These are phyloP conservation scores for Pyrenophora teres DNA, from an alignment of 2,329 filamentous ascomycete genomes.

Conservation along the genomic window DNA sequence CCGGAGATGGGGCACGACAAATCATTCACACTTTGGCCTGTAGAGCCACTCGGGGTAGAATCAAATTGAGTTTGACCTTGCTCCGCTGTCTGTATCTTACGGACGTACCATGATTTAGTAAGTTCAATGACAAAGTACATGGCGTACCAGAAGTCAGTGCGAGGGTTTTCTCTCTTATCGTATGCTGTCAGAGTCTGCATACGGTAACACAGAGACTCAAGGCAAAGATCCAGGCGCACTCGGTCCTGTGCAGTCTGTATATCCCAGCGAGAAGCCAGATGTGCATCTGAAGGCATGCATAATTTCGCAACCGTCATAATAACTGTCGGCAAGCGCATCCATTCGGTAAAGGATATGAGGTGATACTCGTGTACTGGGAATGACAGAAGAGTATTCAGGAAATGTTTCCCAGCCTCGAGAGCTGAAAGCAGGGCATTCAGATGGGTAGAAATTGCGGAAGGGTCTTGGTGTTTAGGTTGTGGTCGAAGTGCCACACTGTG, in stretches of 20 bases:
- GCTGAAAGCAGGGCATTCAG: conserved; percentile 32
- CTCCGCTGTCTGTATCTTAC: conserved; percentile 24
- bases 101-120: conserved; percentile 37
- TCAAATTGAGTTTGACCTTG: conserved; percentile 2
- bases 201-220: conserved; percentile 42
- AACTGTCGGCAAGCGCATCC: conserved; percentile 39
- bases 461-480: not conserved
- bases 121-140: conserved; percentile 39
- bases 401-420: conserved; percentile 67
- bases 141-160: conserved; percentile 39
- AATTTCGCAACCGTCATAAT: conserved; percentile 37
- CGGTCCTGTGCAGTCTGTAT: conserved; percentile 39
- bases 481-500: conserved; percentile 35
- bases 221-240: conserved; percentile 37
- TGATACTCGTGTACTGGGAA: conserved; percentile 64
- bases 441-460: conserved; percentile 15
- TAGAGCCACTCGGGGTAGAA: conserved; percentile 1
- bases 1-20: conserved; percentile 12
- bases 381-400: conserved; percentile 71
- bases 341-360: conserved; percentile 40
- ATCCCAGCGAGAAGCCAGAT: conserved; percentile 36
- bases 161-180: conserved; percentile 28
- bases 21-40: conserved; percentile 14
- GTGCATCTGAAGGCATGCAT: conserved; percentile 34
- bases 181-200: conserved; percentile 39